Conservation (phyloP, 345 rosid species). For the Aethionema arabicum region DNA sequence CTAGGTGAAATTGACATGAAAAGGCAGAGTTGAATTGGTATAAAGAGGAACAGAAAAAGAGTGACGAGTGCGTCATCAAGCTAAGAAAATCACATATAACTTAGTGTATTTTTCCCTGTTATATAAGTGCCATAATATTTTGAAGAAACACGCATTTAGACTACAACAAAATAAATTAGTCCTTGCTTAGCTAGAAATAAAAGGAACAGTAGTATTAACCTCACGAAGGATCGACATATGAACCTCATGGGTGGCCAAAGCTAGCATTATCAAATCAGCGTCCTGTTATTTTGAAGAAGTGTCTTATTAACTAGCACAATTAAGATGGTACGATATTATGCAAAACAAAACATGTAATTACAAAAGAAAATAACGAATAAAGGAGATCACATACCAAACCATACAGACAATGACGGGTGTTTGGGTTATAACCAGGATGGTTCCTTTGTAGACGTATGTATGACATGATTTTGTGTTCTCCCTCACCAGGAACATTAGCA, state of each 20-base stretch:
- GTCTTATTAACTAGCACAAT: constrained; percentile 1
- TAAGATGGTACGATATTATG: constrained; percentile 16
- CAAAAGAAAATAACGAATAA: constrained; percentile 10
- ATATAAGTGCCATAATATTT: constrained; percentile 1
- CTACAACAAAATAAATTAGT: constrained; percentile 4
- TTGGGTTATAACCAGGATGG: constrained; percentile 86
- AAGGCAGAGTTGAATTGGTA: constrained; percentile 19
- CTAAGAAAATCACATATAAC: constrained; percentile 9
- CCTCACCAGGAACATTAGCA: constrained; percentile 99
- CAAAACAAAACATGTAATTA: constrained; percentile 14
- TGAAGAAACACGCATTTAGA: constrained; percentile 12
- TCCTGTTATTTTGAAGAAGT: constrained; percentile 50
- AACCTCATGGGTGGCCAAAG: constrained; percentile 90
- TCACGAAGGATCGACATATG: constrained; percentile 96
- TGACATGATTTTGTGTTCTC: constrained; percentile 95
- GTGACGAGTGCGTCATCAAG: not conserved
- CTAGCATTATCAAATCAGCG: constrained; percentile 97
- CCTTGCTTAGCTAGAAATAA: constrained; percentile 10
- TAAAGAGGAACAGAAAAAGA: not conserved
- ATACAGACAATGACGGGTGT: constrained; percentile 87
- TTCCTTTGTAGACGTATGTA: constrained; percentile 87
- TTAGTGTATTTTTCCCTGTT: constrained; percentile 14
- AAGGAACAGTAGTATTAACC: constrained; percentile 47
- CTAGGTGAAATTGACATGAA: constrained; percentile 38
- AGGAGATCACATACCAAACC: constrained; percentile 77